Conservation (phyloP, 495 filamentous ascomycete species). For the Hamigera avellanea region DNA sequence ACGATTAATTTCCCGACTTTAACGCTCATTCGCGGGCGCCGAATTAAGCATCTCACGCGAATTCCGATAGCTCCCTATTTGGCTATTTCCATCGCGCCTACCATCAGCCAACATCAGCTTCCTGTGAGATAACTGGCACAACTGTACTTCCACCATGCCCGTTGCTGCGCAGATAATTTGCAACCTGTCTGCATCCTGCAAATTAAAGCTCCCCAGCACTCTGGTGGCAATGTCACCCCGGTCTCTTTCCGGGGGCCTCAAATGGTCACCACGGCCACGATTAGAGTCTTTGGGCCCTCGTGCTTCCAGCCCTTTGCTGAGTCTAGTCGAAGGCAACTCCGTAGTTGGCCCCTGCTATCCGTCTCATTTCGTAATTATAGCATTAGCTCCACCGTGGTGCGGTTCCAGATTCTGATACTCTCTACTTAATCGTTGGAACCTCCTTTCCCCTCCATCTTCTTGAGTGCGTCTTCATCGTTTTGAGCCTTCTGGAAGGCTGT, state of each 20-base stretch:
- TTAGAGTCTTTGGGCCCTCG: constrained; percentile 1
- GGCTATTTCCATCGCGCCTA: too few species aligned
- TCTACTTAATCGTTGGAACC: too few species aligned
- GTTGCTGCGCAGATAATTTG: too few species aligned
- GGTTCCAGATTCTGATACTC: too few species aligned
- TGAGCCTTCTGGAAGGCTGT: constrained; percentile 39
- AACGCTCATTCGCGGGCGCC: constrained; percentile 14
- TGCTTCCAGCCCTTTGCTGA: constrained; percentile 5
- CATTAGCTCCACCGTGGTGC: too few species aligned
- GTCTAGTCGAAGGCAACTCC: not conserved
- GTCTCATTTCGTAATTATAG: constrained; percentile 18
- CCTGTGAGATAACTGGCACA: not conserved
- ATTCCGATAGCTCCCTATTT: constrained; percentile 4
- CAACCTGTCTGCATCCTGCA: too few species aligned
- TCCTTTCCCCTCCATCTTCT: constrained; percentile 3
- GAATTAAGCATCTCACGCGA: constrained; percentile 24
- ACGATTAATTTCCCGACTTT: constrained; percentile 10
- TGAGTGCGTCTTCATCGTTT: constrained; percentile 10
- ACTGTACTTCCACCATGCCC: too few species aligned
- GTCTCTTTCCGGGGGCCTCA: too few species aligned
- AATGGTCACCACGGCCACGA: too few species aligned
- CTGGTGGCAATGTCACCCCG: too few species aligned
- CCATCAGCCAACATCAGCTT: too few species aligned
- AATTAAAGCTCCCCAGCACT: too few species aligned
- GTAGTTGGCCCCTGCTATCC: constrained; percentile 8